Conservation (phyloP, 2,329 filamentous ascomycete species). For the Lachnellula arida region DNA sequence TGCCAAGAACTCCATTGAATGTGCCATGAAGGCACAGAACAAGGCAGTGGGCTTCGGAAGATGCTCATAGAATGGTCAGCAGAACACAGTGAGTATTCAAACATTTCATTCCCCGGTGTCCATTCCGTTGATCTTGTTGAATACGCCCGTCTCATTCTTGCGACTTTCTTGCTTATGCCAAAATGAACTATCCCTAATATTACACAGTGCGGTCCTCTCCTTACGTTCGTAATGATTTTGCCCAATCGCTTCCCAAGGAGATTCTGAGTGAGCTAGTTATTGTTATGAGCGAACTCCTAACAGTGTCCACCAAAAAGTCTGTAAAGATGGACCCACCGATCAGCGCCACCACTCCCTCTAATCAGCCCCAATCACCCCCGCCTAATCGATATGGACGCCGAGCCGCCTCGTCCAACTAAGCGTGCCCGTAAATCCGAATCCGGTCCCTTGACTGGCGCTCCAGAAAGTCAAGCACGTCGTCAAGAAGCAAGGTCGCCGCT, state of each 20-base stretch:
- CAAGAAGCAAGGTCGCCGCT: conserved; percentile 22
- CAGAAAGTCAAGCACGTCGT: conserved; percentile 20
- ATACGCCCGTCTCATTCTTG: no score
- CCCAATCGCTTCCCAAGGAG: conserved; percentile 56
- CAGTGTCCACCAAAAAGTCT: not conserved
- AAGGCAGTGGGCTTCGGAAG: conserved; percentile 54
- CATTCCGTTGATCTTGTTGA: not conserved
- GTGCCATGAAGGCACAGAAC: no score
- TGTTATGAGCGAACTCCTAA: conserved; percentile 51
- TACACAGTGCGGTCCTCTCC: conserved; percentile 43
- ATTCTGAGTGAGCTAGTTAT: conserved; percentile 59
- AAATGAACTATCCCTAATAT: not conserved
- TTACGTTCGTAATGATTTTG: conserved; percentile 52
- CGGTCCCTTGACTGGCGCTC: not conserved
- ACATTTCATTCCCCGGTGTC: not conserved
- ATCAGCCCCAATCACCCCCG: conserved; percentile 23
- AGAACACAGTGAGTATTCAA: conserved; percentile 44
- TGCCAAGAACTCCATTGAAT: no score
- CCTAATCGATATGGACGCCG: conserved; percentile 41
- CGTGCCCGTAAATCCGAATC: conserved; percentile 22
- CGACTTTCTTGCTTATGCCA: not conserved
- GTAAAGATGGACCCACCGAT: not conserved
- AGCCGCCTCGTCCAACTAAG: conserved; percentile 26
- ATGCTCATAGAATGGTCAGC: conserved; percentile 58
- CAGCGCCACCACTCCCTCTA: conserved; percentile 12